Evolutionary conservation across 1,284 basidiomycete genomes (phyloP).

Genomic region (Acaromyces ingoldii): DNA sequence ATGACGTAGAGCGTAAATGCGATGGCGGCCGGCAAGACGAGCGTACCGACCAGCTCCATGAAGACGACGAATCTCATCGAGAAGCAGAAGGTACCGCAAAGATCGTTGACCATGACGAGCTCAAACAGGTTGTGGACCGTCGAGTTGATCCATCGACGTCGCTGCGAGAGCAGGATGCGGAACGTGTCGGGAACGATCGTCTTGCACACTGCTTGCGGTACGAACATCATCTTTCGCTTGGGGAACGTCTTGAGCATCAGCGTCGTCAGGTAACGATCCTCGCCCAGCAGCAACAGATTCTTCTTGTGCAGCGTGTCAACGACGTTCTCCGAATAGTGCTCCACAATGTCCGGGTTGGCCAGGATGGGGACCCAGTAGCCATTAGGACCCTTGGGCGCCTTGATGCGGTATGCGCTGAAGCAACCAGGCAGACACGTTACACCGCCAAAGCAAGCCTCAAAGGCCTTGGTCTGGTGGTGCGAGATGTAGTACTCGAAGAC

Average conservation of each 20-base stretch:
- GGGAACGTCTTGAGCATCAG: slow-evolving; percentile 56
- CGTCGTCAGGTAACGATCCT: slow-evolving; percentile 55
- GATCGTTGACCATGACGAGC: slow-evolving; percentile 54
- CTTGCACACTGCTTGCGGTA: slow-evolving; percentile 54
- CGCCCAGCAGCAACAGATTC: slow-evolving; percentile 55
- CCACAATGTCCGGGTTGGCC: slow-evolving; percentile 55
- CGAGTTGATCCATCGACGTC: slow-evolving; percentile 56
- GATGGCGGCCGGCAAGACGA: slow-evolving; percentile 55
- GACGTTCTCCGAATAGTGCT: slow-evolving; percentile 56
- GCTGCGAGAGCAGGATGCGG: slow-evolving; percentile 54
- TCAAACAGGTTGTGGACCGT: slow-evolving; percentile 56
- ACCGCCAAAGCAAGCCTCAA: slow-evolving; percentile 54
- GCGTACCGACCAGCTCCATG: slow-evolving; percentile 55
- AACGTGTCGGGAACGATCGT: slow-evolving; percentile 56
- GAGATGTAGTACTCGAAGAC: slow-evolving; percentile 99
- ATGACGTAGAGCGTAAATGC: slow-evolving; percentile 54
- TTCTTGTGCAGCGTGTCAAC: slow-evolving; percentile 56
- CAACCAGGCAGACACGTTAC: slow-evolving; percentile 55
- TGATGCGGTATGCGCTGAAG: slow-evolving; percentile 56
- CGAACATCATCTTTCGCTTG: slow-evolving; percentile 56
- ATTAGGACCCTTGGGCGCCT: slow-evolving; percentile 54
- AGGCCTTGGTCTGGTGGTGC: slow-evolving; percentile 74
- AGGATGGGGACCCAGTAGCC: slow-evolving; percentile 55
- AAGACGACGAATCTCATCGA: slow-evolving; percentile 54
- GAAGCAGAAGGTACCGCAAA: slow-evolving; percentile 56